Evolutionary conservation across 345 rosid genomes (phyloP).

Genomic region (Angophora floribunda): DNA sequence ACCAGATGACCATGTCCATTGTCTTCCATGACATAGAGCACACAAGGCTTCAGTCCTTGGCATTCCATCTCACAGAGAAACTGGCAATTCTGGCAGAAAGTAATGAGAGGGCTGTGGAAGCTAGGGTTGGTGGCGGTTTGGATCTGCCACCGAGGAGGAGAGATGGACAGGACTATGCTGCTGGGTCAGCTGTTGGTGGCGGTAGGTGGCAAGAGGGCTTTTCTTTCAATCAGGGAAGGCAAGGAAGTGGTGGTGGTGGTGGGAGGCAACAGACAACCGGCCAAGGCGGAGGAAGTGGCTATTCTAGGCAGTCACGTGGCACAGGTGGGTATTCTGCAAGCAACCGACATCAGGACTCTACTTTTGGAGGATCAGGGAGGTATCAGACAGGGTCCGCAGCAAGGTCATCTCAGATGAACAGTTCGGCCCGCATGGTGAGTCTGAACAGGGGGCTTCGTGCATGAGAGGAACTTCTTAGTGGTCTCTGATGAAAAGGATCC

Average conservation of each 20-base stretch:
- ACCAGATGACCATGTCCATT: constrained; percentile 68
- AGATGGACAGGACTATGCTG: constrained; percentile 54
- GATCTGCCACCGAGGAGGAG: constrained; percentile 58
- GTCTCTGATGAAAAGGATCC: background rate
- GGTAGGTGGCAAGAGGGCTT: constrained; percentile 62
- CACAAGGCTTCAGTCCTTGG: constrained; percentile 60
- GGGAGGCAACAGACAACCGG: background rate
- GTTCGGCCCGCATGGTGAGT: background rate
- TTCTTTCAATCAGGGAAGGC: constrained; percentile 54
- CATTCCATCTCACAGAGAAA: constrained; percentile 77
- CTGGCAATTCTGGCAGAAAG: constrained; percentile 60
- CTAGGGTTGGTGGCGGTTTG: constrained; percentile 57
- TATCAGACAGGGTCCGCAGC: background rate
- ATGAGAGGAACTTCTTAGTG: background rate
- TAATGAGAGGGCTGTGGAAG: constrained; percentile 72
- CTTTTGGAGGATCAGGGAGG: background rate
- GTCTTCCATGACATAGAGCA: constrained; percentile 68
- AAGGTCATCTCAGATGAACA: background rate
- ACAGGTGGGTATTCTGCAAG: background rate
- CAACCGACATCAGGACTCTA: background rate
- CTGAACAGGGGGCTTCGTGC: background rate
- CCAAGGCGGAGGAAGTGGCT: background rate
- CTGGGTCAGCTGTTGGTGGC: constrained; percentile 23
- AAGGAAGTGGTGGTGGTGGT: constrained; percentile 21
- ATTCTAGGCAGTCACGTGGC: background rate